phyloP scores from a whole-genome alignment of 2,329 filamentous ascomycete genomes.

The Clathrospora elynae region DNA sequence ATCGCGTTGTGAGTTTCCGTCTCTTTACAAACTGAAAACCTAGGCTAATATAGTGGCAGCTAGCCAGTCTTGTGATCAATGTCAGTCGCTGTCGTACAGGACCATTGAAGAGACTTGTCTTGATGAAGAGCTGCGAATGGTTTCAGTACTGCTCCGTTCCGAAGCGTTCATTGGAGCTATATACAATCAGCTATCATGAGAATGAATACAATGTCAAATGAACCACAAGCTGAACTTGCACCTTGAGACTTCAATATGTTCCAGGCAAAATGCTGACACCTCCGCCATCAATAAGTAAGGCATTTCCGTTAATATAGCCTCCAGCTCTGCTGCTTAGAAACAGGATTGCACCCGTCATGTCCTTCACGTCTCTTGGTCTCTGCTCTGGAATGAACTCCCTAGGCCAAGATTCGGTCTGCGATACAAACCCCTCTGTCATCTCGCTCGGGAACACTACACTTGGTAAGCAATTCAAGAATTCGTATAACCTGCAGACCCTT shows the following conservation, averaged over 20 bases:
- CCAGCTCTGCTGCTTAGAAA: conserved; percentile 53
- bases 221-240: background rate
- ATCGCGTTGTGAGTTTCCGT: background rate
- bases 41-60: too few species aligned
- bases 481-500: background rate
- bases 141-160: too few species aligned
- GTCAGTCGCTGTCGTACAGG: too few species aligned
- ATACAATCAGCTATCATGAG: background rate
- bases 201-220: too few species aligned
- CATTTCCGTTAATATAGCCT: conserved; percentile 37
- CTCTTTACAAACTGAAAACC: background rate
- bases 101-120: too few species aligned
- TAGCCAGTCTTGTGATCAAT: too few species aligned
- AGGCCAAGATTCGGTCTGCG: background rate
- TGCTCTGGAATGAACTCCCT: conserved; percentile 17
- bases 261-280: conserved; percentile 14
- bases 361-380: conserved; percentile 49
- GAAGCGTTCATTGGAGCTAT: background rate
- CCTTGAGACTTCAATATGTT: conserved; percentile 14
- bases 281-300: conserved; percentile 23
- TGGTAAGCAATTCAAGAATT: background rate
- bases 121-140: too few species aligned
- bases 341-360: conserved; percentile 52
- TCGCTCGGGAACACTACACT: conserved; percentile 22
- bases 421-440: conserved; percentile 10